These are phyloP conservation scores for Teratosphaeria destructans DNA, from an alignment of 2,329 filamentous ascomycete species.

Conservation along the genomic window DNA sequence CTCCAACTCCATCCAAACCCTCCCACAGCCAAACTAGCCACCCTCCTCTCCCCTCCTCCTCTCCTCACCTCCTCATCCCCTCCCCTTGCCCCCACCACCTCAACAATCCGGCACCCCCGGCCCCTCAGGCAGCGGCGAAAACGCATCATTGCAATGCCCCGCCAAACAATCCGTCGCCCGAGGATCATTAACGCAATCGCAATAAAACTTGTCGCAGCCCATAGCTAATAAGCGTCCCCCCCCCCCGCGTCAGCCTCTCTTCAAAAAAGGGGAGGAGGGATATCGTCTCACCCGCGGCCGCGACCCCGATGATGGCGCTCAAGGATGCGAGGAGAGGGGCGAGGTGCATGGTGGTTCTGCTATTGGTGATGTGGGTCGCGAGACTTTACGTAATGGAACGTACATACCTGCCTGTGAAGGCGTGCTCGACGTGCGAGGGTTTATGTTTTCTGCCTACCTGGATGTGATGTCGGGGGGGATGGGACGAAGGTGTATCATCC, in stretches of 20 bases:
- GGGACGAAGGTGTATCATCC: no score
- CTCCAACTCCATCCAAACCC: no score
- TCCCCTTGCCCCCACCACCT: neutral
- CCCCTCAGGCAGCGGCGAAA: neutral
- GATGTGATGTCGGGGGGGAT: no score
- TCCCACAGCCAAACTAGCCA: neutral
- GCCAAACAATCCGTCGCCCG: neutral
- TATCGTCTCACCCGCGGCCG: neutral
- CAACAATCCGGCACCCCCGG: neutral
- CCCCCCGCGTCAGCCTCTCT: no score
- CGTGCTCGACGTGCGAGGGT: no score
- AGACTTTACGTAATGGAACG: no score
- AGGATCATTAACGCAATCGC: neutral
- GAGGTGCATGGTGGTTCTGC: neutral
- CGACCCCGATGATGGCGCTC: neutral
- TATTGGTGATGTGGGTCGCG: neutral
- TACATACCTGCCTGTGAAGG: no score
- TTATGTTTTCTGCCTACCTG: no score
- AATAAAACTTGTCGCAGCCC: neutral
- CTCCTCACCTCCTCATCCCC: neutral
- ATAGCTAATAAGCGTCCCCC: neutral
- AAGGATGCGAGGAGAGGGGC: neutral
- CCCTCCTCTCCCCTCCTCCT: neutral
- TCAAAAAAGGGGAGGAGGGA: neutral
- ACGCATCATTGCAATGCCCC: neutral